Base-by-base conservation (phyloP, 768 basidiomycete genomes). In the Amanita pseudoporphyria region DNA sequence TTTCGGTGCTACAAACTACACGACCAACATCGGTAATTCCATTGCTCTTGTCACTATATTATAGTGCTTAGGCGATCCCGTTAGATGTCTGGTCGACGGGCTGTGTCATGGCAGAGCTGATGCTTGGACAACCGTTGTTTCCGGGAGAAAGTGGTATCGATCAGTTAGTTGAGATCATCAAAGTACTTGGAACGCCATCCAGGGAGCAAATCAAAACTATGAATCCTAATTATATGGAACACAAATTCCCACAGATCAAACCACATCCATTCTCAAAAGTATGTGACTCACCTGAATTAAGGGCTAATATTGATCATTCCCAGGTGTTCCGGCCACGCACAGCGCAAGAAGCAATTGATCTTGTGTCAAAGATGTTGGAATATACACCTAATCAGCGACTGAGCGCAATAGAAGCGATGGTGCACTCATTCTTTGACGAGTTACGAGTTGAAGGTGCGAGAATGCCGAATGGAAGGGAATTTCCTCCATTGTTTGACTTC, bases 161-260 rank as follows among this genome's bases (percentile, higher is more conserved):
- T 70, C 96, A 99, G 71, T 67, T 99, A 60, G 96, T 99, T 51
- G 96, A 99, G 71, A 99, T 99, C 59, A 99, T 99, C 83, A 99
- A 99, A 68, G 93, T 99, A 38, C 81, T 99, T 47, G 96, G 96
- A 13, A 99, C 96, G 18, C 96, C 96, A 2, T 94, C 96, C 52
- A 76, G 95, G 57, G 96, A 98, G 64, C 96, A 99, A 68, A 99
- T 99, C 79, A 98, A 99, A 83, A 98, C 96, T 58, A 99, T 99
- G 96, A 99, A 99, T 69, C 96, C 96, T 49, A 99, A 99, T 72
- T 99, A 99, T 71, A 98, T 98, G 96, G 96, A 99, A 64, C 96
- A 99, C 81, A 97, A 98, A 70, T 99, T 99, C 75, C 96, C 96
- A 1, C 95, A 98, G 69, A 99, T 99, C 75, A 93, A 95, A 65